Evolutionary conservation across 805 yeast genomes (phyloP), one percentile per base, ranked within the genome.

Genomic region (Yarrowia sp.): DNA sequence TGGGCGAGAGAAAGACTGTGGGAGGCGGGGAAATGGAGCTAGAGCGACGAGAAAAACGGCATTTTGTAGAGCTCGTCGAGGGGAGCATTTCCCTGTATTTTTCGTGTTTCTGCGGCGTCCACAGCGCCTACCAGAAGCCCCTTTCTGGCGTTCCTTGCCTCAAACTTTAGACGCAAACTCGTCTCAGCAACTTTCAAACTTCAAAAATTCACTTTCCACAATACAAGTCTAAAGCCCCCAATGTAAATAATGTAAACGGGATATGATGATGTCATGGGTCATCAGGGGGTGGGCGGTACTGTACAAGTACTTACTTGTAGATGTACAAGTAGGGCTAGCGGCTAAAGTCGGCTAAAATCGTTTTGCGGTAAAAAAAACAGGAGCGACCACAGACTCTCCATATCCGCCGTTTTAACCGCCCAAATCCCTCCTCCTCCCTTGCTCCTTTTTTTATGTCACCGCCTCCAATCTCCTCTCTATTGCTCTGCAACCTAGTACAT

Each of bases 401-500:
- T 4, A 24, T 5, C 30, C 30, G 30, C 30, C 30, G 2, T 24
- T 4, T 24, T 7, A 24, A 24, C 30, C 30, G 30, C 30, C 36
- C 36, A 6, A 12, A 9, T 9, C 38, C 13, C 38, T 36, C 36
- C 36, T 33, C 36, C 36, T 6, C 10, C 38, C 2, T 36, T 10
- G 5, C 14, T 7, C 19, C 6, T 4, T 17, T 19, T 4, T 17
- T 19, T 43, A 24, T 24, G 30, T 4, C 30, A 24, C 24, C 47
- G 4, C 47, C 24, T 20, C 20, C 24, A 17, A 43, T 33, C 38
- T 36, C 34, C 58, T 13, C 43, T 33, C 56, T 52, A 52, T 52
- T 52, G 56, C 56, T 52, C 56, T 52, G 56, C 56, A 52, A 52
- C 56, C 56, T 52, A n/a, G n/a, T n/a, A n/a, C n/a, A n/a, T n/a